phyloP scores from a whole-genome alignment of 164 flowering plant species.

The Chimonanthus praecox region DNA sequence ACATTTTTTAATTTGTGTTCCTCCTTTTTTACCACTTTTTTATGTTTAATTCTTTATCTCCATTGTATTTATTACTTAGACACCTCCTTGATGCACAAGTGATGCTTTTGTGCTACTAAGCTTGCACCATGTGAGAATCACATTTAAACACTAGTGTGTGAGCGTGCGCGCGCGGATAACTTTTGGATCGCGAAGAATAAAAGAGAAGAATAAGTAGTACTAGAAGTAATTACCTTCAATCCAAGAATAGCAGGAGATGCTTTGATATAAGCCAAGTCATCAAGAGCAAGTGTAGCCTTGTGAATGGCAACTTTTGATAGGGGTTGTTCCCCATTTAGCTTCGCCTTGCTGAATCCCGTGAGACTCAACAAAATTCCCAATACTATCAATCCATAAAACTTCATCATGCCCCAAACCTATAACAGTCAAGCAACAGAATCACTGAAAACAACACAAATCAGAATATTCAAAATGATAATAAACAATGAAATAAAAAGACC shows the following conservation, averaged over 20 bases:
- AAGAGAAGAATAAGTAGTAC: neutral
- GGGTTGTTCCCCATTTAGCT: conserved; percentile 53
- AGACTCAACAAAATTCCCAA: conserved; percentile 27
- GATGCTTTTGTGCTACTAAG: neutral
- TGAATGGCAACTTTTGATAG: conserved; percentile 62
- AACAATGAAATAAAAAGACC: neutral
- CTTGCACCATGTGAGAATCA: neutral
- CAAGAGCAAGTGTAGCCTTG: conserved; percentile 32
- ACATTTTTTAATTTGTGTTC: neutral
- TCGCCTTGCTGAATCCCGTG: conserved; percentile 20
- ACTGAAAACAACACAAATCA: neutral
- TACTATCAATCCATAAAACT: conserved; percentile 14
- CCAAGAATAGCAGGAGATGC: conserved; percentile 71
- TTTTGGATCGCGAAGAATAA: neutral
- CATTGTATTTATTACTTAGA: too few species aligned
- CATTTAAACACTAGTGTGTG: neutral
- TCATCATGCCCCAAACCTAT: conserved; percentile 21
- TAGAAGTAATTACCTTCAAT: conserved; percentile 27
- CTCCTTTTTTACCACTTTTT: neutral
- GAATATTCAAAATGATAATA: neutral
- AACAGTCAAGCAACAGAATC: conserved; percentile 5
- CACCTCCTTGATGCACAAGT: too few species aligned
- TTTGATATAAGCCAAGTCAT: conserved; percentile 46
- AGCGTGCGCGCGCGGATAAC: too few species aligned
- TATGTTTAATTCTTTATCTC: neutral